Percentiles rank a stretch among this genome's conserved stretches.
These are phyloP conservation scores for Apophysomyces trapeziformis DNA, from an alignment of 371 early-diverging fungal genomes.

Conservation along the genomic window DNA sequence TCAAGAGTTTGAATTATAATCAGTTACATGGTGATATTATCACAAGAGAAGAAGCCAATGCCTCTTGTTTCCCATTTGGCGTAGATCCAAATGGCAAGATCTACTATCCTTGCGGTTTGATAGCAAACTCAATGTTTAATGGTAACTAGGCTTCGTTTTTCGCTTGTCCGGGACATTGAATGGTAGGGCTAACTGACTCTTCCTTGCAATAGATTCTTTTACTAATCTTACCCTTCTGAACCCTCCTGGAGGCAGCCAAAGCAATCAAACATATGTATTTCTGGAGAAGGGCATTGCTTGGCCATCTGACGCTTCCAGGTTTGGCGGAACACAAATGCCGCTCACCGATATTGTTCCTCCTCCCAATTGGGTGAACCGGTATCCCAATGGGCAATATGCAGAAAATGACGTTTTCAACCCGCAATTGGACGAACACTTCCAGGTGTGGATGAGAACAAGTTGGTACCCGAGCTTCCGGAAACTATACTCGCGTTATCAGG, in stretches of 20 bases:
- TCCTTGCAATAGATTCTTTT: slow-evolving; percentile 48
- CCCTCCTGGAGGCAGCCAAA: slow-evolving; percentile 42
- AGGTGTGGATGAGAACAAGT: slow-evolving; percentile 95
- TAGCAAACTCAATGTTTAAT: slow-evolving; percentile 92
- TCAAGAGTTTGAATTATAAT: slow-evolving; percentile 77
- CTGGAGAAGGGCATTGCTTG: slow-evolving; percentile 77
- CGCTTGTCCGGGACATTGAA: too few species aligned
- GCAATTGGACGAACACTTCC: slow-evolving; percentile 80
- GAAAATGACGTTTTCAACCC: slow-evolving; percentile 58
- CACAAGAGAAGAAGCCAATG: slow-evolving; percentile 27
- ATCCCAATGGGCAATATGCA: slow-evolving; percentile 49
- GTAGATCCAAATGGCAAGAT: slow-evolving; percentile 39
- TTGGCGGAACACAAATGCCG: slow-evolving; percentile 54
- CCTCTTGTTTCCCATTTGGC: slow-evolving; percentile 43
- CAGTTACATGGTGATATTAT: slow-evolving; percentile 76
- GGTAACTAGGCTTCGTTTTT: slow-evolving; percentile 53
- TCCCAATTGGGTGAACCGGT: slow-evolving; percentile 65
- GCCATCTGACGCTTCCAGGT: slow-evolving; percentile 72
- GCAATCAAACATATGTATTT: slow-evolving; percentile 44
- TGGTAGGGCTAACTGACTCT: neutral
- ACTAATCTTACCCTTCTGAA: slow-evolving; percentile 48
- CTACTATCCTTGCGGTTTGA: slow-evolving; percentile 93
- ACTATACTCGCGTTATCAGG: slow-evolving; percentile 73
- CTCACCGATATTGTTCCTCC: slow-evolving; percentile 59
- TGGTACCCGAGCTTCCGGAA: slow-evolving; percentile 93